phyloP scores from a whole-genome alignment of 2,329 filamentous ascomycete species.

The Exophiala mesophila region DNA sequence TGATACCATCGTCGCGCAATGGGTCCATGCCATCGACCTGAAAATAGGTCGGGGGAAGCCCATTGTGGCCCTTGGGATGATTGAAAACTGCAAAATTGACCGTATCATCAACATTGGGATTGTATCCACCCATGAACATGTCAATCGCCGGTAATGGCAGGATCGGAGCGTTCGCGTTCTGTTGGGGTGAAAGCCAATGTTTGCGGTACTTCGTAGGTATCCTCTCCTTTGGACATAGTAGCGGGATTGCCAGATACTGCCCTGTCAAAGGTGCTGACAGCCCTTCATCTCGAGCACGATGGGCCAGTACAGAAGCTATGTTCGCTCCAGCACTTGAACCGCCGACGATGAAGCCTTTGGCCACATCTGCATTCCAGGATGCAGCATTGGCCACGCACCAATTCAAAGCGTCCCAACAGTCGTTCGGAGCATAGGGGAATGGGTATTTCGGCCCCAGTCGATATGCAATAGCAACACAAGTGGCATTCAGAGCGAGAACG shows the following conservation, averaged over 20 bases:
- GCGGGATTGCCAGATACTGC: slow-evolving; percentile 41
- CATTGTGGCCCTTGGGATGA: slow-evolving; percentile 23
- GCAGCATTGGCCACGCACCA: slow-evolving; percentile 25
- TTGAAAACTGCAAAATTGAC: slow-evolving; percentile 8
- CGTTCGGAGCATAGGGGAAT: slow-evolving; percentile 19
- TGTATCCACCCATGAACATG: slow-evolving; percentile 17
- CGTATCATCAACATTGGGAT: slow-evolving; percentile 10
- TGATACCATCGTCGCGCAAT: slow-evolving; percentile 17
- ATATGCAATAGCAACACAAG: slow-evolving; percentile 14
- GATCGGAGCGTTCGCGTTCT: slow-evolving; percentile 37
- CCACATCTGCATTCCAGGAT: slow-evolving; percentile 34
- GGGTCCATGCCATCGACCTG: slow-evolving; percentile 14
- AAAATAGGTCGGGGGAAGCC: slow-evolving; percentile 24
- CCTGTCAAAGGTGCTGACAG: slow-evolving; percentile 43
- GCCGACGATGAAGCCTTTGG: slow-evolving; percentile 45
- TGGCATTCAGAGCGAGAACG: slow-evolving; percentile 14
- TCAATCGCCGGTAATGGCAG: slow-evolving; percentile 30
- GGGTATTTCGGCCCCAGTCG: slow-evolving; percentile 16
- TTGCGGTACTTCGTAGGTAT: slow-evolving; percentile 36
- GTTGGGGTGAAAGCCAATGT: slow-evolving; percentile 28
- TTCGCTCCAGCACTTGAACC: slow-evolving; percentile 44
- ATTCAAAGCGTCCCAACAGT: slow-evolving; percentile 8
- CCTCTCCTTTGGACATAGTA: slow-evolving; percentile 28
- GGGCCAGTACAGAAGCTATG: slow-evolving; percentile 31
- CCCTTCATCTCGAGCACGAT: slow-evolving; percentile 31